Percentiles rank a stretch among this genome's conserved stretches.
Evolutionary conservation across 176 grass and related monocot genomes (phyloP).

Genomic region (Zea luxurians): DNA sequence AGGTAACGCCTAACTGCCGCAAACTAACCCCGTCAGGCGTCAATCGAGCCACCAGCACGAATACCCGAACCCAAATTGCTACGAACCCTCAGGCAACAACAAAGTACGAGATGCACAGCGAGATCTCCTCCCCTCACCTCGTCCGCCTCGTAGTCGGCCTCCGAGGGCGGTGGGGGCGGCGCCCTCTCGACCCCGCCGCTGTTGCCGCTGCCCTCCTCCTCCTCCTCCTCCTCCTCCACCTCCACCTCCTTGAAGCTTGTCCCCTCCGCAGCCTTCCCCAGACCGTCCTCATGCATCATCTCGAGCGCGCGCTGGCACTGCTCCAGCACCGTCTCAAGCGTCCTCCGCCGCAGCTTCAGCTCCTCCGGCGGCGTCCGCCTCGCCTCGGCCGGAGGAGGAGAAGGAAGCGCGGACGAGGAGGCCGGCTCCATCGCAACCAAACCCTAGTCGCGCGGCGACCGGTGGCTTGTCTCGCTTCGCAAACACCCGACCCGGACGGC

Average conservation of each 20-base stretch:
- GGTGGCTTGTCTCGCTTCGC: conserved; percentile 33
- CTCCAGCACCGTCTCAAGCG: conserved; percentile 71
- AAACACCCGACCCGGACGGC: neutral
- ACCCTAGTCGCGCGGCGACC: conserved; percentile 20
- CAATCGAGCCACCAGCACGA: neutral
- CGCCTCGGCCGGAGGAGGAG: neutral
- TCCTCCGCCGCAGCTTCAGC: conserved; percentile 58
- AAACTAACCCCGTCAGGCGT: neutral
- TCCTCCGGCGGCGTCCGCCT: conserved; percentile 30
- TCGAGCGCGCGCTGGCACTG: conserved; percentile 77
- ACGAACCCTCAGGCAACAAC: neutral
- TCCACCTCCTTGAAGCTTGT: neutral
- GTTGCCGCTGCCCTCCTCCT: conserved; percentile 14
- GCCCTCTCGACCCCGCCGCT: conserved; percentile 34
- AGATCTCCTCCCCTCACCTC: conserved; percentile 57
- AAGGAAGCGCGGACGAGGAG: neutral
- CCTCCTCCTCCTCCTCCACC: conserved; percentile 14
- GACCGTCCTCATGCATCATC: conserved; percentile 43
- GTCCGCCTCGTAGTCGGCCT: conserved; percentile 65
- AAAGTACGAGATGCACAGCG: neutral
- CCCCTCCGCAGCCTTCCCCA: conserved; percentile 7
- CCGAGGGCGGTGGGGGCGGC: conserved; percentile 22
- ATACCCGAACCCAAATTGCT: neutral
- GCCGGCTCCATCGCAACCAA: conserved; percentile 47
- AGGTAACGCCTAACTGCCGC: neutral